These are phyloP conservation scores for Phytophthora cryptogea DNA, from an alignment of 352 stramenopile species.

Conservation along the genomic window DNA sequence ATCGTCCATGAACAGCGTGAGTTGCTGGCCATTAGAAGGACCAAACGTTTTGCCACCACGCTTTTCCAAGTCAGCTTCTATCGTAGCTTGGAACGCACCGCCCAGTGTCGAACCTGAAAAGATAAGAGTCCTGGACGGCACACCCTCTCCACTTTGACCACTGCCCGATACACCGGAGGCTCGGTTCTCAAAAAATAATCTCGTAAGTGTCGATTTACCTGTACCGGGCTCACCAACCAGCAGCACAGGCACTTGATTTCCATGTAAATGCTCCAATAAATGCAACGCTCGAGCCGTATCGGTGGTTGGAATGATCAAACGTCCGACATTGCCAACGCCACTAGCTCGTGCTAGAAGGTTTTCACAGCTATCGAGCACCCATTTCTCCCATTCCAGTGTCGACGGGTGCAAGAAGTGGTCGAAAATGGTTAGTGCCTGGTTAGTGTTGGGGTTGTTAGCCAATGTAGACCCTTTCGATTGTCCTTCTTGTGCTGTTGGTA, in stretches of 20 bases:
- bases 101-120: constrained; percentile 85
- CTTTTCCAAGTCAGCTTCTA: constrained; percentile 82
- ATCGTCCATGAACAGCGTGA: constrained; percentile 86
- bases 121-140: constrained; percentile 86
- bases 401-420: constrained; percentile 91
- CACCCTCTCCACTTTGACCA: constrained; percentile 35
- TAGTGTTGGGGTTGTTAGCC: neutral
- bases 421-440: constrained; percentile 75
- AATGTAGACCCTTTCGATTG: constrained; percentile 6
- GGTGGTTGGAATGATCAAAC: constrained; percentile 85
- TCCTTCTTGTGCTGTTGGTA: constrained; percentile 2
- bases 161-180: neutral
- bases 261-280: constrained; percentile 70
- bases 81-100: constrained; percentile 76
- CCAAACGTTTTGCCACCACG: constrained; percentile 83
- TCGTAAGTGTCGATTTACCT: constrained; percentile 84
- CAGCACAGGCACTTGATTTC: constrained; percentile 64
- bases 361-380: constrained; percentile 52
- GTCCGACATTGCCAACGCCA: constrained; percentile 69
- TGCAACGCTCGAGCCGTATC: constrained; percentile 79
- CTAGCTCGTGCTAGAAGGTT: constrained; percentile 30
- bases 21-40: constrained; percentile 64
- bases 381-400: constrained; percentile 91
- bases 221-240: constrained; percentile 87
- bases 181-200: constrained; percentile 73